Evolutionary conservation across 1,139 yeast genomes (phyloP).

Genomic region (Yamadazyma atlantica): DNA sequence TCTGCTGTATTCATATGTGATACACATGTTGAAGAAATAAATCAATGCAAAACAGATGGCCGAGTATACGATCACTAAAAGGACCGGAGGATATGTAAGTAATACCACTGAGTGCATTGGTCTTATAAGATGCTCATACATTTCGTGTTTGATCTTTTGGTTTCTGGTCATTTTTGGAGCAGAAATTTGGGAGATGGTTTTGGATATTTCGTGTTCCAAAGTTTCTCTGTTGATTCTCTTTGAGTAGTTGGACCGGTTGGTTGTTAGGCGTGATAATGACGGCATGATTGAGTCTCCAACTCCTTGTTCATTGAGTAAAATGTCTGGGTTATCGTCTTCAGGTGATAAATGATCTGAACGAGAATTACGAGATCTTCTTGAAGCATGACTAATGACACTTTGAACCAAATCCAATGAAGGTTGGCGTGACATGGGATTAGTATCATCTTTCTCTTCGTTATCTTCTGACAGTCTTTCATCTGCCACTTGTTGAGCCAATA

Average conservation of each 20-base stretch:
- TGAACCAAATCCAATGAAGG: constrained; percentile 10
- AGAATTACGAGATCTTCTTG: constrained; percentile 4
- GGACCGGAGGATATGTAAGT: constrained; percentile 70
- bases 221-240: constrained; percentile 26
- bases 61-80: constrained; percentile 61
- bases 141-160: constrained; percentile 17
- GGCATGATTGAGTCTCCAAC: constrained; percentile 42
- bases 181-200: constrained; percentile 14
- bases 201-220: constrained; percentile 22
- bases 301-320: constrained; percentile 25
- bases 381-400: constrained; percentile 7
- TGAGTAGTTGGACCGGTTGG: constrained; percentile 37
- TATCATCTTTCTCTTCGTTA: constrained; percentile 13
- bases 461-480: constrained; percentile 14
- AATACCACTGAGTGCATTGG: constrained; percentile 54
- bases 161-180: constrained; percentile 11
- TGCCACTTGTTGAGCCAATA: constrained; percentile 24
- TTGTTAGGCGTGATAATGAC: constrained; percentile 32
- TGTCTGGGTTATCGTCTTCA: constrained; percentile 2
- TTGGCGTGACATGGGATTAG: constrained; percentile 13
- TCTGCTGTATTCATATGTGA: constrained; percentile 60
- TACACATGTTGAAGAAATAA: constrained; percentile 73
- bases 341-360: background rate
- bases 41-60: constrained; percentile 67
- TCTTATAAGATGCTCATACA: constrained; percentile 44